A percentile compares a stretch with the other conserved stretches of the same genome.
Evolutionary conservation across 192 early-diverging fungal species (phyloP).

Genomic region (Gaertneriomyces semiglobifer): DNA sequence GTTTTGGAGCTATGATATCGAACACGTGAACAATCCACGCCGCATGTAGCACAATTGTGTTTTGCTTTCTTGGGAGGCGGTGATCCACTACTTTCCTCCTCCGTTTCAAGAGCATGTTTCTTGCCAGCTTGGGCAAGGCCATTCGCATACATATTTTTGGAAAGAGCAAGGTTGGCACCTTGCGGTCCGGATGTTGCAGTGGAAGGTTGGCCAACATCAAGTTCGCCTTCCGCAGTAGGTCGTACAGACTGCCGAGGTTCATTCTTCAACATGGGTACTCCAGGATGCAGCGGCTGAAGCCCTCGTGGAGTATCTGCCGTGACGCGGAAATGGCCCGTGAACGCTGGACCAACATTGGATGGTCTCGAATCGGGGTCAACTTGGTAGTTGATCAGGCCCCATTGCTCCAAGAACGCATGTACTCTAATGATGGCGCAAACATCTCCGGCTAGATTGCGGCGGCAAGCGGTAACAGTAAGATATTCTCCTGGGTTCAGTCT

Average conservation of each 20-base stretch:
- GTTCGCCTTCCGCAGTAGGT: neutral
- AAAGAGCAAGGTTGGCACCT: conserved; percentile 11
- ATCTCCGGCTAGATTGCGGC: conserved; percentile 95
- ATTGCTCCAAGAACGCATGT: conserved; percentile 98
- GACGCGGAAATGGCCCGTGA: conserved; percentile 96
- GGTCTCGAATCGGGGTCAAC: conserved; percentile 91
- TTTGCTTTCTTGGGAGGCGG: conserved; percentile 30
- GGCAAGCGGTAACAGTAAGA: conserved; percentile 95
- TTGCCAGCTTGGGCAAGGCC: neutral
- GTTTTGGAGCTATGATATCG: conserved; percentile 82
- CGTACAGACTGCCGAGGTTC: conserved; percentile 11
- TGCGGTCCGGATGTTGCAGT: neutral
- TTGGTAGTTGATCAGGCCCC: conserved; percentile 99
- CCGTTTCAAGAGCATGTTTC: conserved; percentile 16
- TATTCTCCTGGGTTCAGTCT: conserved; percentile 94
- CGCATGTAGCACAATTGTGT: conserved; percentile 76
- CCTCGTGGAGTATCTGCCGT: conserved; percentile 93
- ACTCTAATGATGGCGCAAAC: conserved; percentile 98
- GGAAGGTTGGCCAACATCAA: neutral
- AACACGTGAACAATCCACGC: conserved; percentile 69
- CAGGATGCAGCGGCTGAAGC: conserved; percentile 81
- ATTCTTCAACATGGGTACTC: conserved; percentile 29
- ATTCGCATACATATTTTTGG: conserved; percentile 26
- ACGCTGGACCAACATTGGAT: conserved; percentile 87
- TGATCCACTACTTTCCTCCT: conserved; percentile 3